Evolutionary conservation across 2,329 filamentous ascomycete species (phyloP).

Genomic region (Verticillium nonalfalfae): DNA sequence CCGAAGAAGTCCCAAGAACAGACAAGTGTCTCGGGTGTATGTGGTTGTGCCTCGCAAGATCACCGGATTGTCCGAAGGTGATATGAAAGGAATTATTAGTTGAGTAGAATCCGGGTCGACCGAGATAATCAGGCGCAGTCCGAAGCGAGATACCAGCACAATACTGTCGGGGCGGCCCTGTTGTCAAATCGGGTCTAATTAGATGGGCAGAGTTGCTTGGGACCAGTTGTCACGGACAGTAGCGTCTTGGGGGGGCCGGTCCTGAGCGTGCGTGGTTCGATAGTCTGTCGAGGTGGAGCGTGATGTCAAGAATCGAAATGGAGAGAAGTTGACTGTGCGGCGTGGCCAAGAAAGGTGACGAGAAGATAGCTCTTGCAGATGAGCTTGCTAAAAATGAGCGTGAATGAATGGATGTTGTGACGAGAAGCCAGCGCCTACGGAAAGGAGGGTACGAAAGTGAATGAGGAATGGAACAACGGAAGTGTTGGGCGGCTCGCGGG

Average conservation of each 20-base stretch:
- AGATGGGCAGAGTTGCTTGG: neutral
- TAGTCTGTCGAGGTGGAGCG: neutral
- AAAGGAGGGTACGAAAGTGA: constrained; percentile 8
- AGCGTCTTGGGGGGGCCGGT: neutral
- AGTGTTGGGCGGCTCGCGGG: constrained; percentile 1
- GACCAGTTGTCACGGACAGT: neutral
- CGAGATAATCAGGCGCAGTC: neutral
- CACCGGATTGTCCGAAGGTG: neutral
- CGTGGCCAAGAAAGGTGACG: constrained; percentile 6
- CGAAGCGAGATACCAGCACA: neutral
- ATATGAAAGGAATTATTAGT: neutral
- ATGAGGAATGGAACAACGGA: neutral
- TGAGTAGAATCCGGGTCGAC: neutral
- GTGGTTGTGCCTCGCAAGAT: neutral
- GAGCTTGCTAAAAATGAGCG: constrained; percentile 7
- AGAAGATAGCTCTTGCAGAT: constrained; percentile 12
- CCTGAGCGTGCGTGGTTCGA: neutral
- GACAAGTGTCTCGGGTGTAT: neutral
- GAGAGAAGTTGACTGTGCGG: neutral
- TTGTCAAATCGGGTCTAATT: neutral
- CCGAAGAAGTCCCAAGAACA: neutral
- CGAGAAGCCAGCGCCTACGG: constrained; percentile 19
- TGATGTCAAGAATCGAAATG: constrained; percentile 3
- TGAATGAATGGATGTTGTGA: constrained; percentile 18
- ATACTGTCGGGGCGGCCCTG: neutral